Base-by-base conservation (phyloP, 345 rosid genomes). In the Firmiana major region DNA sequence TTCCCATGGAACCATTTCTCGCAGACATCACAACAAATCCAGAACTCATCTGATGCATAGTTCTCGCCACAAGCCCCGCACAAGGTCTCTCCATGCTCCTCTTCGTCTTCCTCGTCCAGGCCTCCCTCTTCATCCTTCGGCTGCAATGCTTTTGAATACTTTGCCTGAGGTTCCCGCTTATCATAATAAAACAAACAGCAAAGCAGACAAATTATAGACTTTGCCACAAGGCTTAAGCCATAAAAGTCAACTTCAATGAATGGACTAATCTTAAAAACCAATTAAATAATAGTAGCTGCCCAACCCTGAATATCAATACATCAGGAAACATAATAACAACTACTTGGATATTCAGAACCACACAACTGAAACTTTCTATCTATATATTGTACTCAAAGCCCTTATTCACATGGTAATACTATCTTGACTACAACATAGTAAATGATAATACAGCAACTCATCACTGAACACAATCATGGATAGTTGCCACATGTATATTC, bases 11-110 rank as follows among this genome's bases (percentile, higher is more conserved):
- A 93, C 97, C 98, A 93, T 67, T 80, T 90, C 82, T 86, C 90
- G 31, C 97, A 91, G 34, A 85, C 60, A 78, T 93, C 97, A 31
- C 97, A 93, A 76, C 90, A 90, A 49, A 93, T 93, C 97, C 96
- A 93, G 87, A 93, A 93, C 72, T 91, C 96, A 64, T 89, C 91
- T 2, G 88, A 19, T 8, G 84, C 97, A 71, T 89, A 91, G 84
- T 88, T 91, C 84, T 91, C 93, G 31, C 93, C 92, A 75, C 97
- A 93, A 12, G 91, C 90, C 49, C 91, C 89, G 13, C 93, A 90
- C 46, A 88, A 73, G 42, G 91, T 84, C 22, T 90, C 90, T 31
- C 91, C 91, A 53, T 84, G 88, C 83, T 89, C 92, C 9, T 87
- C 91, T 1, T 85, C 92, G 0, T 85, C 92, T 55, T 87, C 87